Base-by-base conservation (phyloP, 148 eudicot genomes). In the Spergularia marina region DNA sequence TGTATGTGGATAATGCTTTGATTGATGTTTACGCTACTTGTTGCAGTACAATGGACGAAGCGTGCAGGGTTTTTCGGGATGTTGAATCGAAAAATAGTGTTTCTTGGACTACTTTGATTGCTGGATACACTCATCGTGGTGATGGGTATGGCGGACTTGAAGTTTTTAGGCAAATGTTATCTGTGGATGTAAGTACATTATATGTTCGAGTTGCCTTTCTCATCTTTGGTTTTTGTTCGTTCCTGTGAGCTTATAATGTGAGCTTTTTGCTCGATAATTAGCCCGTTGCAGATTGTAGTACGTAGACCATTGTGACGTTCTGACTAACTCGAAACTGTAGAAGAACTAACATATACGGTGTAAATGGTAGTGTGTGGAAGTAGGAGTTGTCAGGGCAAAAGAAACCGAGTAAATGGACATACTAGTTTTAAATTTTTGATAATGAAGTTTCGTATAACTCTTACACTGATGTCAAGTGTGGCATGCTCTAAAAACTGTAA, bases 1-100 rank as follows among this genome's bases (percentile, higher is more conserved):
- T 83, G 5, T 94, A 94, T 56, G 96, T 91, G 41, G 87, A 80
- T 78, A 86, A 94, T 80, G 81, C 90, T 0, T 82, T 94, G 73
- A 77, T 94, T 84, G 98, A 94, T 79, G 77, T 90, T 82, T 94
- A 94, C 39, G 97, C 91, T 4, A 80, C 89, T n/a, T 87, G 93
- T 79, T 84, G 83, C 74, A 81, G 49, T 56, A 81, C 68, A 21
- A 94, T 94, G 97, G 77, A 83, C 4, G 85, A 84, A 36, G 97
- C 98, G 0, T 70, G 83, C 57, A 23, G 69, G 73, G 83, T 91
- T 58, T 94, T 94, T 67, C 68, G 56, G 61, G 85, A 80, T 57
- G 89, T 91, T 81, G 14, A 34, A 20, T 59, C 25, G 54, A 91
- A 88, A 77, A 89, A 74, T 78, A 80, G 72, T 40, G 98, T 90